Conservation (phyloP, 202 grass and related monocot species). For the Panicum virgatum region DNA sequence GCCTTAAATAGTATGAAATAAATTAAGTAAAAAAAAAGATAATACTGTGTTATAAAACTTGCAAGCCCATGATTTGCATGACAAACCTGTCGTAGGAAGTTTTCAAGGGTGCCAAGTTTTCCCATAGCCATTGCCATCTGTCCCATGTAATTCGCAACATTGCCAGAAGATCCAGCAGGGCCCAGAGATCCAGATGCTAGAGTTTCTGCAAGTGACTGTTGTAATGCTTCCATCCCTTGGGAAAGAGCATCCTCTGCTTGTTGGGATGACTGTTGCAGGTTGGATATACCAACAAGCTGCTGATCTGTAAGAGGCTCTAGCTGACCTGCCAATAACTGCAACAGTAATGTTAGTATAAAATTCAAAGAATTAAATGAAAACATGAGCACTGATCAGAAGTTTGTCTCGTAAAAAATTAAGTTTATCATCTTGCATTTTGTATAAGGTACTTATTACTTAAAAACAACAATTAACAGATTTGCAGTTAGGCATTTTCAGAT, state of each 20-base stretch:
- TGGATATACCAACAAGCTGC: slow-evolving; percentile 76
- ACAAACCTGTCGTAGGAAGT: slow-evolving; percentile 84
- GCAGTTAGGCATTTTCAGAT: not conserved
- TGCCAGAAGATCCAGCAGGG: slow-evolving; percentile 59
- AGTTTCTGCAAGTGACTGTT: slow-evolving; percentile 83
- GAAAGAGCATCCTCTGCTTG: slow-evolving; percentile 93
- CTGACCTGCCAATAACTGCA: slow-evolving; percentile 75
- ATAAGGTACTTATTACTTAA: not conserved
- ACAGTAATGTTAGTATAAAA: slow-evolving; percentile 21
- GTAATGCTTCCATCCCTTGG: slow-evolving; percentile 92
- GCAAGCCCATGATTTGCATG: slow-evolving; percentile 5
- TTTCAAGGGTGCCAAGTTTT: slow-evolving; percentile 86
- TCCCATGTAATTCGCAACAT: slow-evolving; percentile 92
- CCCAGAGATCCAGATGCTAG: slow-evolving; percentile 68
- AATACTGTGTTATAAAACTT: slow-evolving; percentile 27
- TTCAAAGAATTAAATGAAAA: slow-evolving; percentile 20
- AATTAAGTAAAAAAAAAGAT: slow-evolving; percentile 34
- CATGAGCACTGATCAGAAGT: not conserved
- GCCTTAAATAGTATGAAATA: not conserved
- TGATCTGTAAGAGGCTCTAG: slow-evolving; percentile 85
- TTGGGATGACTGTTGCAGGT: slow-evolving; percentile 84
- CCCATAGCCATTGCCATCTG: slow-evolving; percentile 98
- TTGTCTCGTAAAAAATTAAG: not conserved
- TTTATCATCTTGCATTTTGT: not conserved
- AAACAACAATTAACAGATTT: not conserved